phyloP scores from a whole-genome alignment of 306 rosid species.

The Alnus rubra region DNA sequence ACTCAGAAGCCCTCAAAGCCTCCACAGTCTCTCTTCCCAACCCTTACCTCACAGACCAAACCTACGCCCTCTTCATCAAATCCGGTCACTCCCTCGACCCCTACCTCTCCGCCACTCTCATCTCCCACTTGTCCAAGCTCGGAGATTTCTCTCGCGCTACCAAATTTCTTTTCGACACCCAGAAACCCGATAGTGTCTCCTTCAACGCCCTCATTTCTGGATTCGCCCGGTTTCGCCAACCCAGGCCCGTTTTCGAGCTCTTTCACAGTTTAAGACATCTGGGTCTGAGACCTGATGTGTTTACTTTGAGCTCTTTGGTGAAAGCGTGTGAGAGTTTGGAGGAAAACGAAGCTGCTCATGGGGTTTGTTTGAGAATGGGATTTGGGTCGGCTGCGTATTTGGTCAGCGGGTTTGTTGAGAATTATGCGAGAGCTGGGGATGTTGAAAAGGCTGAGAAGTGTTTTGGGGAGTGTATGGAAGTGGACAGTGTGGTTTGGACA shows the following conservation, averaged over 20 bases:
- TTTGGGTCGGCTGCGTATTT: constrained; percentile 15
- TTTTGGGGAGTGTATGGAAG: constrained; percentile 25
- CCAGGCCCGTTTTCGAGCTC: constrained; percentile 3
- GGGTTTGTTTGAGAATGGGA: constrained; percentile 26
- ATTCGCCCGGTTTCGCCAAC: constrained; percentile 9
- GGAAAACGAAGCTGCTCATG: constrained; percentile 26
- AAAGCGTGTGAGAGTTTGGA: constrained; percentile 16
- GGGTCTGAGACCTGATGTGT: constrained; percentile 17
- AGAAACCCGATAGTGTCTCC: constrained; percentile 8
- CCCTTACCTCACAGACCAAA: constrained; percentile 5
- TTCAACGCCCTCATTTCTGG: constrained; percentile 21
- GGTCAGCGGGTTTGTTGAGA: constrained; percentile 25
- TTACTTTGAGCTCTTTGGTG: constrained; percentile 25
- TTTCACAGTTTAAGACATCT: constrained; percentile 13
- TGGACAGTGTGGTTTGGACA: constrained; percentile 24
- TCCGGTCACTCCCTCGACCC: neutral
- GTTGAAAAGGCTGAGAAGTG: constrained; percentile 24
- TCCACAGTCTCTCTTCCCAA: neutral
- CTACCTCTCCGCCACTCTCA: neutral
- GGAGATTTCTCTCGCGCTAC: constrained; percentile 6
- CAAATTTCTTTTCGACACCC: constrained; percentile 6
- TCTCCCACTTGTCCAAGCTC: neutral
- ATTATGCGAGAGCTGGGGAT: constrained; percentile 17
- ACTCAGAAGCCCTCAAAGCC: constrained; percentile 17
- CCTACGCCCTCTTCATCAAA: constrained; percentile 6